These are phyloP conservation scores for Aspergillus sp. DNA, from an alignment of 2,329 filamentous ascomycete genomes.

Conservation along the genomic window DNA sequence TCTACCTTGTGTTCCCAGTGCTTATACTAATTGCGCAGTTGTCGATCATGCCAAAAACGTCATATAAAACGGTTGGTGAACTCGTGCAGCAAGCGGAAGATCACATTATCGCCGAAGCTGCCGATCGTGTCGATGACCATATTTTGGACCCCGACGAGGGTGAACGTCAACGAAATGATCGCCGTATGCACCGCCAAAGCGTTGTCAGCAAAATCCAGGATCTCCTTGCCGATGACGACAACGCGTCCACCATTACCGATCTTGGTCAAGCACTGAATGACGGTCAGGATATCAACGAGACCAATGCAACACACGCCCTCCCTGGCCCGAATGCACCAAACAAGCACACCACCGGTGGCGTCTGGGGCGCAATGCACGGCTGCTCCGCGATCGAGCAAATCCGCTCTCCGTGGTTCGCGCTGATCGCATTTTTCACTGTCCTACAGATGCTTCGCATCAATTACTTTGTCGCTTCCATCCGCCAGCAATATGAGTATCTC, in stretches of 20 bases:
- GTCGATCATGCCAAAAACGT: conserved; percentile 69
- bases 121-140: conserved; percentile 57
- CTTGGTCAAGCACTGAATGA: conserved; percentile 8
- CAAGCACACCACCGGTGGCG: conserved; percentile 52
- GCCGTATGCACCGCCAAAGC: conserved; percentile 60
- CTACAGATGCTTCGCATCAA: conserved; percentile 81
- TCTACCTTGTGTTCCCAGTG: conserved; percentile 69
- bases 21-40: conserved; percentile 68
- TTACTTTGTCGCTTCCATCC: conserved; percentile 86
- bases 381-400: conserved; percentile 15
- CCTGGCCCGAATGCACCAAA: conserved; percentile 28
- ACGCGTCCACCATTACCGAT: conserved; percentile 3
- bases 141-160: conserved; percentile 50
- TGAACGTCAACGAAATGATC: conserved; percentile 52
- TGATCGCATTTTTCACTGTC: conserved; percentile 79
- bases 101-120: conserved; percentile 52
- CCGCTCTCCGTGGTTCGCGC: conserved; percentile 67
- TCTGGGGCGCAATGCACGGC: conserved; percentile 67
- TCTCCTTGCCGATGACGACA: conserved; percentile 58
- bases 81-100: conserved; percentile 71
- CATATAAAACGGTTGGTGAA: conserved; percentile 84
- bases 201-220: conserved; percentile 71
- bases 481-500: conserved; percentile 76
- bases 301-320: conserved; percentile 36
- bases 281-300: conserved; percentile 2